These are phyloP conservation scores for Eimeria praecox DNA, from an alignment of 169 alveolate species.

Conservation along the genomic window DNA sequence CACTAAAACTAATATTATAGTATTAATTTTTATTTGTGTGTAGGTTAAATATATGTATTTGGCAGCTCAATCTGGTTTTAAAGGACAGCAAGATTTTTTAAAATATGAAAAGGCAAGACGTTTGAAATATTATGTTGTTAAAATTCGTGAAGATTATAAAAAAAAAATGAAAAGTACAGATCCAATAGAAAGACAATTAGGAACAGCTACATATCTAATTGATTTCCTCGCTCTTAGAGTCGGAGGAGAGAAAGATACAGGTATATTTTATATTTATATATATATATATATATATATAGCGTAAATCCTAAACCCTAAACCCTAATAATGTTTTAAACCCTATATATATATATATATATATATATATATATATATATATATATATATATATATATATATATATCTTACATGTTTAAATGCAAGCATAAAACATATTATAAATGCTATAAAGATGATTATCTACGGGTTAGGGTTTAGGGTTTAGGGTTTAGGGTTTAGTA, in stretches of 20 bases:
- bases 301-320: too few relatives aligned
- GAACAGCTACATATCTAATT: slow-evolving; percentile 99
- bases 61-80: slow-evolving; percentile 97
- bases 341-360: too few relatives aligned
- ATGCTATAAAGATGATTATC: too few relatives aligned
- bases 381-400: too few relatives aligned
- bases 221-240: slow-evolving; percentile 99
- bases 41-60: slow-evolving; percentile 95
- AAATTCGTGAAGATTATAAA: slow-evolving; percentile 95
- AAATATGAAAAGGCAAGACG: slow-evolving; percentile 98
- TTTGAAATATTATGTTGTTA: slow-evolving; percentile 91
- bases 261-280: too few relatives aligned
- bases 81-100: slow-evolving; percentile 97
- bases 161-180: slow-evolving; percentile 88
- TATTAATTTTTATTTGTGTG: neutral
- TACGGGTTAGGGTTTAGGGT: too few relatives aligned
- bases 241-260: slow-evolving; percentile 99
- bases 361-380: too few relatives aligned
- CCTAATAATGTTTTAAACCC: too few relatives aligned
- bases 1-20: neutral
- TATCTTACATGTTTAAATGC: too few relatives aligned
- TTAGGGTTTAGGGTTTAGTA: too few relatives aligned
- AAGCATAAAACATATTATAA: too few relatives aligned
- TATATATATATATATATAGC: too few relatives aligned
- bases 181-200: slow-evolving; percentile 94